Percentiles rank a stretch among this genome's conserved stretches.
Evolutionary conservation across 306 rosid species (phyloP).

Genomic region (Adenanthera pavonina): DNA sequence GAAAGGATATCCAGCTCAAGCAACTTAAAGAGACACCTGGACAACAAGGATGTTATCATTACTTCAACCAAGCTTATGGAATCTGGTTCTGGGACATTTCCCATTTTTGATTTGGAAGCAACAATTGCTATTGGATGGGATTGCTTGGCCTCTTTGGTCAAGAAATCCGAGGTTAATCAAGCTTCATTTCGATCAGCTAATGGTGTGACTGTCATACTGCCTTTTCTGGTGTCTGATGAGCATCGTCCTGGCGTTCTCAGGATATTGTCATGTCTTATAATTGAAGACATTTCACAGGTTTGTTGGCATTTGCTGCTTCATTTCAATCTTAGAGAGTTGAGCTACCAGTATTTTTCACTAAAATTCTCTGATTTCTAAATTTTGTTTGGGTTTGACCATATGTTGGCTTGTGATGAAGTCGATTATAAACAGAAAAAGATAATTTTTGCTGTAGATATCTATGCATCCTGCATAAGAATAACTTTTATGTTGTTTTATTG

Average conservation of each 20-base stretch:
- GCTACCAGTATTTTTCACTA: neutral
- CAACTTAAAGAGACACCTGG: conserved; percentile 80
- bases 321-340: conserved; percentile 7
- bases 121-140: conserved; percentile 94
- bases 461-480: conserved; percentile 36
- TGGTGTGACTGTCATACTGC: conserved; percentile 81
- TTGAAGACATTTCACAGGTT: conserved; percentile 93
- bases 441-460: conserved; percentile 23
- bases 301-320: conserved; percentile 32
- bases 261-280: conserved; percentile 83
- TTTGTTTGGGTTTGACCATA: conserved; percentile 30
- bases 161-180: conserved; percentile 93
- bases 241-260: conserved; percentile 95
- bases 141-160: conserved; percentile 86
- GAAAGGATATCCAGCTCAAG: conserved; percentile 71
- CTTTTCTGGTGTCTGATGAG: conserved; percentile 79
- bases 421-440: conserved; percentile 23
- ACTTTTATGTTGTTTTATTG: conserved; percentile 22
- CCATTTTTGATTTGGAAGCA: conserved; percentile 81
- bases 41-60: conserved; percentile 79
- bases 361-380: conserved; percentile 14
- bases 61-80: conserved; percentile 82
- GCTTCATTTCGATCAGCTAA: conserved; percentile 82
- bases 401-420: neutral
- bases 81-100: conserved; percentile 84